Evolutionary conservation across 495 filamentous ascomycete genomes (phyloP).

Genomic region (Bryoglossum gracile): DNA sequence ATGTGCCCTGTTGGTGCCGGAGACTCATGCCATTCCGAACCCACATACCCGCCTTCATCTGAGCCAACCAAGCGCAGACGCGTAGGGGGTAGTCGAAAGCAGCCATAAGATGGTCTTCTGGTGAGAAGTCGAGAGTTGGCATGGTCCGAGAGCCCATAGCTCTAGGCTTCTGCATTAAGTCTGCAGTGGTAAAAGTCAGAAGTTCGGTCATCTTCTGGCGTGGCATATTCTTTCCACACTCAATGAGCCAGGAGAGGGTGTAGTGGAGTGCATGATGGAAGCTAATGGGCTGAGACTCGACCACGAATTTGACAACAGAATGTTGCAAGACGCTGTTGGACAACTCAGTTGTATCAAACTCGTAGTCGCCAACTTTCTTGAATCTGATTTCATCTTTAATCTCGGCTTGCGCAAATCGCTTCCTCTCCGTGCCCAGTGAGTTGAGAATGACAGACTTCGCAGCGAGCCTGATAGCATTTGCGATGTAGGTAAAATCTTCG

Average conservation of each 20-base stretch:
- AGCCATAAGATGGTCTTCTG: constrained; percentile 76
- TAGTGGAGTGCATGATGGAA: constrained; percentile 98
- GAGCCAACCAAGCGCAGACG: constrained; percentile 91
- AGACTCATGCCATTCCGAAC: constrained; percentile 95
- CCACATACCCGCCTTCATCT: constrained; percentile 98
- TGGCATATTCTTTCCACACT: constrained; percentile 73
- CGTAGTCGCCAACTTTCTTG: constrained; percentile 67
- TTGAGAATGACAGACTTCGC: constrained; percentile 75
- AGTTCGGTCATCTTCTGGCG: constrained; percentile 55
- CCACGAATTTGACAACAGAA: constrained; percentile 75
- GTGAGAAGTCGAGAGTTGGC: constrained; percentile 40
- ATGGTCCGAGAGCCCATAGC: constrained; percentile 47
- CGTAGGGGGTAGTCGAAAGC: constrained; percentile 90
- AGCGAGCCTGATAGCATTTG: constrained; percentile 65
- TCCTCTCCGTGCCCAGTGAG: constrained; percentile 82
- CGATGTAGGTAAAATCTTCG: constrained; percentile 53
- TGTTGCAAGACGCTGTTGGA: constrained; percentile 35
- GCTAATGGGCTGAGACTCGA: constrained; percentile 84
- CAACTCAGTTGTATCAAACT: constrained; percentile 57
- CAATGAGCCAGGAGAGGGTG: constrained; percentile 93
- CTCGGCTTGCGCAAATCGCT: constrained; percentile 78
- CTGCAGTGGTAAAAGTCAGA: constrained; percentile 51
- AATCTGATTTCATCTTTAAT: constrained; percentile 78
- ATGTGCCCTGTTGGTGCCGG: constrained; percentile 87
- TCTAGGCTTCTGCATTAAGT: constrained; percentile 50